Evolutionary conservation across 208 protist genomes (phyloP).

Genomic region (Acanthamoeba rhysodes): DNA sequence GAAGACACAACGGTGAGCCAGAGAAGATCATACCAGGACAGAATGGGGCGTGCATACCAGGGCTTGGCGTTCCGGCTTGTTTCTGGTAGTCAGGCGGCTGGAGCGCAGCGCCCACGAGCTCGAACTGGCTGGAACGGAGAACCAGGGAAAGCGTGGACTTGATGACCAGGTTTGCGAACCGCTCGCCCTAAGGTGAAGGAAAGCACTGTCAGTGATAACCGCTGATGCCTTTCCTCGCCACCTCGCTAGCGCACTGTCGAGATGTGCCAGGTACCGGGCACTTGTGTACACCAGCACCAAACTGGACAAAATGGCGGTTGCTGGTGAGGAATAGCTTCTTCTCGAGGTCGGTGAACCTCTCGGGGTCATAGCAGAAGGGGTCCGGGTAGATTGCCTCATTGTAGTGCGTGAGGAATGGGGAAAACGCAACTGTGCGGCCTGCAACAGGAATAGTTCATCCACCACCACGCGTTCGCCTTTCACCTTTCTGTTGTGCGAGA

Average conservation of each 20-base stretch:
- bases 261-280: background rate
- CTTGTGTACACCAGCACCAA: background rate
- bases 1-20: too few relatives aligned
- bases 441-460: background rate
- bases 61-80: background rate
- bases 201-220: background rate
- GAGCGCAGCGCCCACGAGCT: background rate
- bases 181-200: background rate
- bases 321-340: background rate
- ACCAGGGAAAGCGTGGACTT: background rate
- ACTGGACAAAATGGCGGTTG: constrained; percentile 40
- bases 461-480: too few relatives aligned
- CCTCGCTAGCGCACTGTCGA: too few relatives aligned
- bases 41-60: background rate
- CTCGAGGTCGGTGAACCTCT: constrained; percentile 10
- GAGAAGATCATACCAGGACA: too few relatives aligned
- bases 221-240: background rate
- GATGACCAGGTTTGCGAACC: constrained; percentile 9
- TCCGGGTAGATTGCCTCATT: background rate
- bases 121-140: background rate
- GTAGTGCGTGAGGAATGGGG: constrained; percentile 7
- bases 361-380: background rate
- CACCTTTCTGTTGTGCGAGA: background rate
- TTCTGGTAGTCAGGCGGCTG: background rate
- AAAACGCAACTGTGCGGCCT: background rate